phyloP scores from a whole-genome alignment of 2,329 filamentous ascomycete species.

The Teratosphaeria epicoccoides region DNA sequence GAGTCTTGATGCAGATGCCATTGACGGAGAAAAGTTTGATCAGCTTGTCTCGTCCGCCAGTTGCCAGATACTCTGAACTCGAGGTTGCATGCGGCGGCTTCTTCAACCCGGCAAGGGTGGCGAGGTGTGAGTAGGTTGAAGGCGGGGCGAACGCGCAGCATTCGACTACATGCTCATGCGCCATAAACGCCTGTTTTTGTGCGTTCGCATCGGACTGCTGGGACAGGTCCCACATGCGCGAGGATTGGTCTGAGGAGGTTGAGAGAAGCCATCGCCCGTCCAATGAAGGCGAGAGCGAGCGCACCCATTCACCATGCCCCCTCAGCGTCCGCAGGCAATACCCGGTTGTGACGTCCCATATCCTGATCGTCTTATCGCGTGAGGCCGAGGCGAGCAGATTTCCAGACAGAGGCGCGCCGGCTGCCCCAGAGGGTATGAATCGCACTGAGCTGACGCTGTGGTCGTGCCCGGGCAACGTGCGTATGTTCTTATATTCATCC shows the following conservation, averaged over 20 bases:
- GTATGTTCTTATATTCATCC: constrained; percentile 90
- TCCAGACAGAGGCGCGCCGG: constrained; percentile 64
- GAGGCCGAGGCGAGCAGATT: constrained; percentile 81
- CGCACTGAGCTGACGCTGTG: constrained; percentile 82
- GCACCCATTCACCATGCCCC: constrained; percentile 84
- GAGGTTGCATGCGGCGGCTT: constrained; percentile 65
- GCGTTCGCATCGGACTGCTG: constrained; percentile 48
- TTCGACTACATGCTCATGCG: constrained; percentile 77
- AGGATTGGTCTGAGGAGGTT: constrained; percentile 70
- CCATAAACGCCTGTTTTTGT: constrained; percentile 63
- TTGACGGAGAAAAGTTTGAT: constrained; percentile 83
- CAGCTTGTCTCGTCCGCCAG: constrained; percentile 78
- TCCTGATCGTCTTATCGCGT: constrained; percentile 70
- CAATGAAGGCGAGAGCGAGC: constrained; percentile 69
- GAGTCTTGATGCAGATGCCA: constrained; percentile 72
- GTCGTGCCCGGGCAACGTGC: constrained; percentile 81
- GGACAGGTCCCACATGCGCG: constrained; percentile 74
- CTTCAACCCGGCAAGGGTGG: constrained; percentile 68
- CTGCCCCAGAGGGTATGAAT: constrained; percentile 75
- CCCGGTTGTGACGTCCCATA: constrained; percentile 90
- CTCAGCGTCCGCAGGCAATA: constrained; percentile 85
- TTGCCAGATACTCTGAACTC: constrained; percentile 79
- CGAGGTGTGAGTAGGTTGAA: constrained; percentile 64
- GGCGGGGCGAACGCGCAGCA: constrained; percentile 81
- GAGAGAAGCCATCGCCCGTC: constrained; percentile 79